These are phyloP conservation scores for Candida incommunis DNA, from an alignment of 805 yeast genomes.

Conservation along the genomic window DNA sequence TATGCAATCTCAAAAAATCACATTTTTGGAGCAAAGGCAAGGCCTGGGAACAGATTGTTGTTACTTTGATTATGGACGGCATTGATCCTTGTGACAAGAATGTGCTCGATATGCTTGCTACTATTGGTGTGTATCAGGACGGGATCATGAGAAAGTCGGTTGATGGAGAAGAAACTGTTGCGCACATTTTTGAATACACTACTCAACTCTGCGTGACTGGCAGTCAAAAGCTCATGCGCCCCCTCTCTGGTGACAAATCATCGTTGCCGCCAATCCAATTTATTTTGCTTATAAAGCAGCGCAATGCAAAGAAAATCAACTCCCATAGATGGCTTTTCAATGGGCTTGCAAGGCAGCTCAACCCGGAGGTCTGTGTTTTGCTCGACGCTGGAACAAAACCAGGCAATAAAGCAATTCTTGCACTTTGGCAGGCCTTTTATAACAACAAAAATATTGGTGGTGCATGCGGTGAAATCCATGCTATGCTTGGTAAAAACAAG, in stretches of 20 bases:
- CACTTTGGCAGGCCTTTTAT: slow-evolving; percentile 52
- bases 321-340: slow-evolving; percentile 61
- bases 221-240: slow-evolving; percentile 36
- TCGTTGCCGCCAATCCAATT: slow-evolving; percentile 47
- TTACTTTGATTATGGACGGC: slow-evolving; percentile 50
- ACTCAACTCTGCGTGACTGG: slow-evolving; percentile 32
- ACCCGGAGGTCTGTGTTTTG: slow-evolving; percentile 43
- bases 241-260: slow-evolving; percentile 33
- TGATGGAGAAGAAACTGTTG: slow-evolving; percentile 45
- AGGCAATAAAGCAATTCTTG: slow-evolving; percentile 37
- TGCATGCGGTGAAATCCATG: slow-evolving; percentile 60
- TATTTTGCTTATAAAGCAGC: slow-evolving; percentile 46
- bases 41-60: slow-evolving; percentile 54
- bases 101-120: slow-evolving; percentile 48
- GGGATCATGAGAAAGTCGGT: slow-evolving; percentile 48
- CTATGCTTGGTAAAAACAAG: slow-evolving; percentile 34
- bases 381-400: slow-evolving; percentile 59
- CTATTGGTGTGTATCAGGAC: slow-evolving; percentile 52
- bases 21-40: slow-evolving; percentile 35
- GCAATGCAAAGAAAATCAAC: slow-evolving; percentile 50
- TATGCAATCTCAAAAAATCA: slow-evolving; percentile 33
- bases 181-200: slow-evolving; percentile 54
- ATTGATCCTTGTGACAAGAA: slow-evolving; percentile 50
- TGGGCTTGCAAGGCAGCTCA: slow-evolving; percentile 41
- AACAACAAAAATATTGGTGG: slow-evolving; percentile 48